Conservation (phyloP, 2,329 filamentous ascomycete species). For the Nemania bipapillata region DNA sequence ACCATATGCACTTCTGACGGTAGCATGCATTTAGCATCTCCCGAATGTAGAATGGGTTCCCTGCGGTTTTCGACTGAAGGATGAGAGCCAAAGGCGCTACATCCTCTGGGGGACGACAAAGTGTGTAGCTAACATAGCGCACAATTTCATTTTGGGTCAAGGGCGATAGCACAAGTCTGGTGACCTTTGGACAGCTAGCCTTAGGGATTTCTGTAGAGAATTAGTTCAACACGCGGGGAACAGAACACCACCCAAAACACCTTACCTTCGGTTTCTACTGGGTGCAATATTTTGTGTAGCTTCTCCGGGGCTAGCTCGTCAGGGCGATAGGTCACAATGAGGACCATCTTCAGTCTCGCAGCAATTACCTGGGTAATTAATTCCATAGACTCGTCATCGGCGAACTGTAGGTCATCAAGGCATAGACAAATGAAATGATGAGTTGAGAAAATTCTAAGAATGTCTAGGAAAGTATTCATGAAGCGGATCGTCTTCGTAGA, state of each 20-base stretch:
- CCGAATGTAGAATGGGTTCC: constrained; percentile 90
- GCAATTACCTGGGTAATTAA: constrained; percentile 83
- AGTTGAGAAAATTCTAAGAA: constrained; percentile 80
- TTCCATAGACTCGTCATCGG: constrained; percentile 86
- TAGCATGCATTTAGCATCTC: constrained; percentile 91
- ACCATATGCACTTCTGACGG: constrained; percentile 87
- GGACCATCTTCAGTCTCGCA: constrained; percentile 80
- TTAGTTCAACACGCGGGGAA: constrained; percentile 26
- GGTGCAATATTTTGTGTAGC: constrained; percentile 65
- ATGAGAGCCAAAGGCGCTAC: constrained; percentile 82
- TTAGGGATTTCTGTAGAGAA: constrained; percentile 56
- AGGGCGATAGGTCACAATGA: constrained; percentile 80
- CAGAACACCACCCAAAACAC: neutral
- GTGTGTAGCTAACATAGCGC: constrained; percentile 82
- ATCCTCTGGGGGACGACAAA: constrained; percentile 77
- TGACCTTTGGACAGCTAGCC: constrained; percentile 67
- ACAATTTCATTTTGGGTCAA: constrained; percentile 83
- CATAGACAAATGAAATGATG: constrained; percentile 90
- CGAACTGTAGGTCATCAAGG: constrained; percentile 89
- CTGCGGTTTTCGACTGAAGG: constrained; percentile 86
- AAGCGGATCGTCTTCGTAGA: constrained; percentile 76
- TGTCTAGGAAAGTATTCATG: constrained; percentile 88
- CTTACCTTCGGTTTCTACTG: constrained; percentile 65
- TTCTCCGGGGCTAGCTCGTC: constrained; percentile 70
- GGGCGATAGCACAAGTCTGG: constrained; percentile 76